Conservation (phyloP, 495 filamentous ascomycete species). For the Podospora australis region DNA sequence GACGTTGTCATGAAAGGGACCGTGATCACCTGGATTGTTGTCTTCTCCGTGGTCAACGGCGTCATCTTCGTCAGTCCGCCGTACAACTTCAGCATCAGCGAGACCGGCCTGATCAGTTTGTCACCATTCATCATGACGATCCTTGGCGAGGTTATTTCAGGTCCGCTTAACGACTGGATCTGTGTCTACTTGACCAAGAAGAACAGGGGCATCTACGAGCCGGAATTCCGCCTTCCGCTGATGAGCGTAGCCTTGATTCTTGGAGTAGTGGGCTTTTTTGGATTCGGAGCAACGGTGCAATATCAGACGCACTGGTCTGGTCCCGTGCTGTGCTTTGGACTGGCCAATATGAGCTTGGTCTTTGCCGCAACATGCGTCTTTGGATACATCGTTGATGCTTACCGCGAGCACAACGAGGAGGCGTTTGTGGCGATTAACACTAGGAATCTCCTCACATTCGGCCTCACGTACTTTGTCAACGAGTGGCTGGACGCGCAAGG, state of each 20-base stretch:
- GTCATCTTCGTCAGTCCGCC: conserved; percentile 44
- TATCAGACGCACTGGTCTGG: conserved; percentile 49
- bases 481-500: conserved; percentile 43
- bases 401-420: conserved; percentile 46
- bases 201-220: conserved; percentile 48
- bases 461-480: conserved; percentile 49
- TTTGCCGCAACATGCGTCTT: conserved; percentile 48
- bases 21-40: conserved; percentile 47
- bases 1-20: conserved; percentile 18
- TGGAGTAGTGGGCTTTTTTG: conserved; percentile 49
- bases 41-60: conserved; percentile 48
- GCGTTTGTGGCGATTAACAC: conserved; percentile 52
- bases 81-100: conserved; percentile 47
- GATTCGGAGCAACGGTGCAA: conserved; percentile 55
- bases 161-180: conserved; percentile 47
- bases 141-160: conserved; percentile 42
- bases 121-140: conserved; percentile 45
- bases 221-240: conserved; percentile 48
- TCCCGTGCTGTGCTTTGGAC: conserved; percentile 46
- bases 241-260: conserved; percentile 40
- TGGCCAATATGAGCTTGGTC: conserved; percentile 48
- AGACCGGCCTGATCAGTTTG: conserved; percentile 44
- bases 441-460: conserved; percentile 48
- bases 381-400: conserved; percentile 49
- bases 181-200: conserved; percentile 39